These are phyloP conservation scores for Botrytis cinerea DNA, from an alignment of 2,329 filamentous ascomycete species.

Conservation along the genomic window DNA sequence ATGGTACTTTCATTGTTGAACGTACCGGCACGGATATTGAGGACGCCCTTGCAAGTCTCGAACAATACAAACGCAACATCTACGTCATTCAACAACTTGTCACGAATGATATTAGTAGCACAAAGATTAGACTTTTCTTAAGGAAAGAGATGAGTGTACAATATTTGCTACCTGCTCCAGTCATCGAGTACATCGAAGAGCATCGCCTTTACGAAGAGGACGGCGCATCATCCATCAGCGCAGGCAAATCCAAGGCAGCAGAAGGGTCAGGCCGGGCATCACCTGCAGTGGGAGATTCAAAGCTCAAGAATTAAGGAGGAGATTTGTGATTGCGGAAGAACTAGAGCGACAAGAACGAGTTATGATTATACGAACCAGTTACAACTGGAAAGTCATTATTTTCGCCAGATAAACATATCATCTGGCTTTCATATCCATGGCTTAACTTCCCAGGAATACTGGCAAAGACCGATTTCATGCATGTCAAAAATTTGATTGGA, in stretches of 20 bases:
- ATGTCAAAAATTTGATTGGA: constrained; percentile 20
- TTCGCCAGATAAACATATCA: neutral
- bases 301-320: constrained; percentile 27
- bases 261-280: constrained; percentile 27
- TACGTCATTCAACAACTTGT: constrained; percentile 80
- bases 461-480: constrained; percentile 5
- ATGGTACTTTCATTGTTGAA: constrained; percentile 84
- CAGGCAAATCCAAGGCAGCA: constrained; percentile 32
- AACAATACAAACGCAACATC: constrained; percentile 78
- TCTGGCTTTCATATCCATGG: neutral
- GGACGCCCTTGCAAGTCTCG: constrained; percentile 78
- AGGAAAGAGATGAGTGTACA: constrained; percentile 80
- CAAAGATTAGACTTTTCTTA: constrained; percentile 78
- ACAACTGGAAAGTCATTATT: constrained; percentile 8
- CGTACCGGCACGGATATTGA: constrained; percentile 86
- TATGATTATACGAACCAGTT: constrained; percentile 15
- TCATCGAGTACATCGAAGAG: constrained; percentile 73
- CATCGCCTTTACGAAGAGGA: constrained; percentile 63
- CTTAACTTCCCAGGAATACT: neutral
- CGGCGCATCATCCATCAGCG: constrained; percentile 30
- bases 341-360: neutral
- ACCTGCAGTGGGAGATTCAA: constrained; percentile 28
- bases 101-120: constrained; percentile 80
- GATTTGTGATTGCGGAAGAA: neutral
- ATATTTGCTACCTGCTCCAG: constrained; percentile 71